Conservation (phyloP, 108 stramenopile genomes). For the Pseudonitzschia multiseries region DNA sequence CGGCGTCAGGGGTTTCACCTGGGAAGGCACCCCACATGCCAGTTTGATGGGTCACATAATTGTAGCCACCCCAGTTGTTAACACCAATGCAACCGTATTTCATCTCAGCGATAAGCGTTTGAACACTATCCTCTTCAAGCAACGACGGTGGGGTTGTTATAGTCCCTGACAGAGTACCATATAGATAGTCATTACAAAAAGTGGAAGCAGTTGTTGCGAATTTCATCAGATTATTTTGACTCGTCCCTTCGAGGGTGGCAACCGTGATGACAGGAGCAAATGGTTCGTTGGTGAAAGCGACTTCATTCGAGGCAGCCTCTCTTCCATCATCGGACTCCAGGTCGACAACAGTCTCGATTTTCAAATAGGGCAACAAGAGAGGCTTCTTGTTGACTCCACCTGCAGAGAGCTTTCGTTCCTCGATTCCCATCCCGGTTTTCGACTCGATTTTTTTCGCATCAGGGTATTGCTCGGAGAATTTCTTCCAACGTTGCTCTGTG, state of each 20-base stretch:
- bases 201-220: slow-evolving; percentile 18
- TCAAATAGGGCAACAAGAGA: slow-evolving; percentile 9
- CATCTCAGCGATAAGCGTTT: slow-evolving; percentile 16
- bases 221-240: not conserved
- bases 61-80: slow-evolving; percentile 11
- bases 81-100: slow-evolving; percentile 29
- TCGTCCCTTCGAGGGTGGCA: slow-evolving; percentile 7
- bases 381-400: slow-evolving; percentile 10
- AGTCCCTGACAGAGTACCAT: slow-evolving; percentile 23
- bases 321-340: slow-evolving; percentile 5
- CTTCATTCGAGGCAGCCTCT: slow-evolving; percentile 25
- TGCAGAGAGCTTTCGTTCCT: slow-evolving; percentile 14
- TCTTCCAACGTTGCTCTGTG: slow-evolving; percentile 17
- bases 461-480: slow-evolving; percentile 16
- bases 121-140: not conserved
- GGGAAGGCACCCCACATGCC: slow-evolving; percentile 30
- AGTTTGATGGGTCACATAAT: slow-evolving; percentile 2
- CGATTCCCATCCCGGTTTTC: slow-evolving; percentile 7
- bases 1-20: slow-evolving; percentile 25
- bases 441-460: slow-evolving; percentile 18
- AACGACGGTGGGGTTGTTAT: slow-evolving; percentile 1
- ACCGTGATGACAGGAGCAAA: slow-evolving; percentile 35
- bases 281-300: slow-evolving; percentile 32
- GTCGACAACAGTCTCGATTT: slow-evolving; percentile 11
- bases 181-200: slow-evolving; percentile 31